Percentiles rank a stretch among this genome's conserved stretches.
phyloP scores from a whole-genome alignment of 306 rosid genomes.

The Aeschynomene evenia region DNA sequence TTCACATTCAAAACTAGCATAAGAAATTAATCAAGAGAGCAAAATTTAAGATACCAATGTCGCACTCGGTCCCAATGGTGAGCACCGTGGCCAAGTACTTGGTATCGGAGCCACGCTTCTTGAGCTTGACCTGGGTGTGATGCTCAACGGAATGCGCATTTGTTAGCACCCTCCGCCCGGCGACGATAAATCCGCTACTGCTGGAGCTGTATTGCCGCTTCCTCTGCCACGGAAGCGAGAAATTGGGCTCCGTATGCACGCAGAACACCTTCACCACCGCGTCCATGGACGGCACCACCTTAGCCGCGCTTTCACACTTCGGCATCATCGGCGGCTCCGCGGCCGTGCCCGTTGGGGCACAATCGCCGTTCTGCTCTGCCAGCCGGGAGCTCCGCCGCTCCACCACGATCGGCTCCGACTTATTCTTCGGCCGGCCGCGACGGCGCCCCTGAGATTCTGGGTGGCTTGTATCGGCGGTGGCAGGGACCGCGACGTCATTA shows the following conservation, averaged over 20 bases:
- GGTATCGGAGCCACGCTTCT: conserved; percentile 86
- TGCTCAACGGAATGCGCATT: conserved; percentile 93
- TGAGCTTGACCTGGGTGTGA: conserved; percentile 84
- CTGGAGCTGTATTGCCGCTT: conserved; percentile 79
- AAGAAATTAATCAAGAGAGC: not conserved
- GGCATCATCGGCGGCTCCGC: conserved; percentile 36
- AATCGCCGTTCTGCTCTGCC: conserved; percentile 46
- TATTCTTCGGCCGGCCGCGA: conserved; percentile 51
- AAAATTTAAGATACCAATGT: conserved; percentile 36
- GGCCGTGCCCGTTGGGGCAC: not conserved
- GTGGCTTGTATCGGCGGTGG: conserved; percentile 12
- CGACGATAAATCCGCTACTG: conserved; percentile 74
- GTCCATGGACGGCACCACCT: conserved; percentile 66
- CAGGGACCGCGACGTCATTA: conserved; percentile 33
- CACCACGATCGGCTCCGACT: conserved; percentile 12
- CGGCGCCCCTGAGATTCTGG: conserved; percentile 34
- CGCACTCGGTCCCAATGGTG: conserved; percentile 83
- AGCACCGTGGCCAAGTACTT: conserved; percentile 77
- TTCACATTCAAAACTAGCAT: not conserved
- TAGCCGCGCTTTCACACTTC: conserved; percentile 44
- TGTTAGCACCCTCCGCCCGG: conserved; percentile 70
- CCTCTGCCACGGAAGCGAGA: conserved; percentile 89
- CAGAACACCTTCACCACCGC: conserved; percentile 86
- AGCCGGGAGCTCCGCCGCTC: conserved; percentile 46
- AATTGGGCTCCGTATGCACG: conserved; percentile 79